Evolutionary conservation across 1,284 basidiomycete species (phyloP), one percentile per base, ranked within the genome.

Genomic region (Anthracocystis walkeri): DNA sequence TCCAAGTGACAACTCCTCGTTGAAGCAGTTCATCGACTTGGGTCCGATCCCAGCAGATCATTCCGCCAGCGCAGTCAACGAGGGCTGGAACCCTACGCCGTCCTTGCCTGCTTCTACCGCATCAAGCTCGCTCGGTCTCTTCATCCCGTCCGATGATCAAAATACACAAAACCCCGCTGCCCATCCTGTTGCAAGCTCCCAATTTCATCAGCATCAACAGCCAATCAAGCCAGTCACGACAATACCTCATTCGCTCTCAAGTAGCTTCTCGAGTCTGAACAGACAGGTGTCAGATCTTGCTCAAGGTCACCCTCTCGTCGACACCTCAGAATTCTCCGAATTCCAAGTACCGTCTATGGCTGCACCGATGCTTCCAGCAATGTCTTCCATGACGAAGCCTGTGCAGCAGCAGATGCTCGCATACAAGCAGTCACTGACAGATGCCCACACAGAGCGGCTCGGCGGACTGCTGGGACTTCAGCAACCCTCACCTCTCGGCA

Each of bases 321-420:
- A 29, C 29, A 49, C 10, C n/a, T 49, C 48, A 20, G 20, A 31
- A 4, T 49, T 31, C 8, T 49, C 48, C 18, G 27, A 49, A 4
- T 31, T 31, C 7, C 49, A 51, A 38, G 21, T 14, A 10, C 11
- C 21, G 7, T 35, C 31, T 7, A 0, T 20, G 16, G 33, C 33
- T 25, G 21, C 49, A 16, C 6, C 49, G n/a, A 38, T 8, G 7
- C 5, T 3, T 38, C 44, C 25, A 3, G 12, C 1, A 7, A 38
- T 33, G 23, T 6, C 23, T 7, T 21, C 58, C 21, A 12, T 1
- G 20, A 35, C 14, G 38, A 40, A 21, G n/a, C 38, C 18, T 16
- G 12, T 21, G 21, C 42, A 55, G 16, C 61, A 52, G 21, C 53
- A 63, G 18, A 27, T 52, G 41, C 48, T 52, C 21, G 54, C 45